These are phyloP conservation scores for Phialophora chinensis DNA, from an alignment of 2,329 filamentous ascomycete species.

Conservation along the genomic window DNA sequence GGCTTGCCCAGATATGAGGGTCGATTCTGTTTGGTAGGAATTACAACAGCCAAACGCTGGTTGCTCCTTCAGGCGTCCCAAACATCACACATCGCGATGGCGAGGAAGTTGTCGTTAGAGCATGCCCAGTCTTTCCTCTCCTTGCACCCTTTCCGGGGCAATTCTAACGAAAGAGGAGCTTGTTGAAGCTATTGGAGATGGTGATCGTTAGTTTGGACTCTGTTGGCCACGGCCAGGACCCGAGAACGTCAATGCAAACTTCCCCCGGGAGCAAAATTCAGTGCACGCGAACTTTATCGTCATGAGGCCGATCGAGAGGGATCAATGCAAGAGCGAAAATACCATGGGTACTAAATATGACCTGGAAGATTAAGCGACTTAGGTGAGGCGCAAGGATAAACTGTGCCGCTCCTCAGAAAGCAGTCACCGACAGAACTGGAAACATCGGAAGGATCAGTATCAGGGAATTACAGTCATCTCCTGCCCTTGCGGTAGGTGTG, in stretches of 20 bases:
- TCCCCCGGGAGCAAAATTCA: not conserved
- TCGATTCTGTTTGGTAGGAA: not conserved
- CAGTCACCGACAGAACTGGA: no score
- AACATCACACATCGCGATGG: not conserved
- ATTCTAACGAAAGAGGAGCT: not conserved
- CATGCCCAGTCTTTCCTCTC: not conserved
- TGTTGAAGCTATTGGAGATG: not conserved
- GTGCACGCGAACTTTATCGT: not conserved
- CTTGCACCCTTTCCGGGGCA: not conserved
- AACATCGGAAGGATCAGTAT: no score
- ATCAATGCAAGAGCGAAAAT: no score
- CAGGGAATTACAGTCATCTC: no score
- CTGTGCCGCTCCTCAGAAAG: no score
- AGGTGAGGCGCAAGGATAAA: no score
- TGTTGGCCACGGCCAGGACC: not conserved
- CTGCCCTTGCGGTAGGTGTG: no score
- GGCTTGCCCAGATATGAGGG: not conserved
- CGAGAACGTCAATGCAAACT: not conserved
- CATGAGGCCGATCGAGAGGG: not conserved
- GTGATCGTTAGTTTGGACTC: not conserved
- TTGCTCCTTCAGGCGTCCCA: not conserved
- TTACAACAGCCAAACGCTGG: not conserved
- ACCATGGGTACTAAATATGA: no score
- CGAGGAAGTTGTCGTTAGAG: not conserved
- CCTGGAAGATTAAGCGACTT: no score